Conservation (phyloP, 306 rosid genomes). For the Canavalia ensiformis region DNA sequence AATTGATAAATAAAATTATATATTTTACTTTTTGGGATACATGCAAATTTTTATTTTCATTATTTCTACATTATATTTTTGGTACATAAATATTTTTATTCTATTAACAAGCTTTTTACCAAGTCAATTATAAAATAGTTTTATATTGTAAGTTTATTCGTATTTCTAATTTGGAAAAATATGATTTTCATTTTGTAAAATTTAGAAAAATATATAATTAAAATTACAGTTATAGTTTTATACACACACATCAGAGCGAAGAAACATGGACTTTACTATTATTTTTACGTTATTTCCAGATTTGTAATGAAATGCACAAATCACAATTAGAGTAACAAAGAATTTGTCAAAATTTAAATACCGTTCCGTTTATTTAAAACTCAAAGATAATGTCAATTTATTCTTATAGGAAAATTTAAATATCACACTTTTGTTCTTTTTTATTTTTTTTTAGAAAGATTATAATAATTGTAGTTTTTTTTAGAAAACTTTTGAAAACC, state of each 20-base stretch:
- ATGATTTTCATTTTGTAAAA: neutral
- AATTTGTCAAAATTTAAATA: neutral
- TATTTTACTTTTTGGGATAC: neutral
- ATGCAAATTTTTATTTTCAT: no score
- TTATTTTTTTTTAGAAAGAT: no score
- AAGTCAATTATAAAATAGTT: neutral
- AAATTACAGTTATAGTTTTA: neutral
- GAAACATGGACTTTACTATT: neutral
- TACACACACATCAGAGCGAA: neutral
- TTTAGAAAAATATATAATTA: neutral
- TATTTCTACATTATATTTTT: no score
- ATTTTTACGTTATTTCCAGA: neutral
- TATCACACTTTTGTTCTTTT: neutral
- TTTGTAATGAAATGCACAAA: no score
- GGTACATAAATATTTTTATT: neutral
- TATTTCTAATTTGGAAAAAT: neutral
- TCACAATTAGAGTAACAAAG: neutral
- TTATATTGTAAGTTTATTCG: neutral
- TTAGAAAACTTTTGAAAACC: neutral
- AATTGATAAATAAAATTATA: neutral
- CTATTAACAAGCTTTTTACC: neutral
- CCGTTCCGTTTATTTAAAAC: neutral
- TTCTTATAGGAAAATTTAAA: neutral
- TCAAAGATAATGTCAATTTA: neutral
- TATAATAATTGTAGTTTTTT: no score